Evolutionary conservation across 1,139 yeast species (phyloP).

Genomic region (Sugiyamaella japonica): DNA sequence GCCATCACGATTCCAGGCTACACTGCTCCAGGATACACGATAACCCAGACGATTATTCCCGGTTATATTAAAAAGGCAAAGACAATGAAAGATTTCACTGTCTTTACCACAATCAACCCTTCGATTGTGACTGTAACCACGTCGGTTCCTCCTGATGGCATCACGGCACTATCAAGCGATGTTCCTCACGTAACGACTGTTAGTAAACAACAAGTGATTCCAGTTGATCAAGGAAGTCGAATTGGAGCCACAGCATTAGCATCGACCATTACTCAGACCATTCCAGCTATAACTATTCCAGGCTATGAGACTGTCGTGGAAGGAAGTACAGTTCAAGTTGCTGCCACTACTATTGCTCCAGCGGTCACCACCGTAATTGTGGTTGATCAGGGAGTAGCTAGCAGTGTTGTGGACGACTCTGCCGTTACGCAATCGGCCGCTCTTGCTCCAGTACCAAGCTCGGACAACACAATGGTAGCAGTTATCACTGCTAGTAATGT

Average conservation of each 20-base stretch:
- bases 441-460: conserved; percentile 16
- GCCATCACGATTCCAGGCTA: conserved; percentile 23
- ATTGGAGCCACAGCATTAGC: conserved; percentile 12
- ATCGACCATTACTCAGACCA: conserved; percentile 21
- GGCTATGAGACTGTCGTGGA: neutral
- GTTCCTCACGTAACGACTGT: conserved; percentile 22
- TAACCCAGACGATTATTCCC: conserved; percentile 25
- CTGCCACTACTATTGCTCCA: conserved; percentile 14
- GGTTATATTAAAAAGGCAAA: conserved; percentile 22
- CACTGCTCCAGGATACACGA: conserved; percentile 23
- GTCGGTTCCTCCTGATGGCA: conserved; percentile 8
- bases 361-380: conserved; percentile 16
- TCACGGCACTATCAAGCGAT: neutral
- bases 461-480: conserved; percentile 14
- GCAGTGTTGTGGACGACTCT: neutral
- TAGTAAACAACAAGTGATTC: conserved; percentile 19
- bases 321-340: neutral
- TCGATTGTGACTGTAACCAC: conserved; percentile 22
- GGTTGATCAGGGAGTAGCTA: conserved; percentile 2
- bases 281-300: conserved; percentile 20
- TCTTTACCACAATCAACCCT: conserved; percentile 22
- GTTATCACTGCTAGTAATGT: conserved; percentile 14
- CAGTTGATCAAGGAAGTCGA: conserved; percentile 17
- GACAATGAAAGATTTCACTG: conserved; percentile 23
- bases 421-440: conserved; percentile 11